These are phyloP conservation scores for Xerocomellus chrysenteron DNA, from an alignment of 768 basidiomycete species.

Conservation along the genomic window DNA sequence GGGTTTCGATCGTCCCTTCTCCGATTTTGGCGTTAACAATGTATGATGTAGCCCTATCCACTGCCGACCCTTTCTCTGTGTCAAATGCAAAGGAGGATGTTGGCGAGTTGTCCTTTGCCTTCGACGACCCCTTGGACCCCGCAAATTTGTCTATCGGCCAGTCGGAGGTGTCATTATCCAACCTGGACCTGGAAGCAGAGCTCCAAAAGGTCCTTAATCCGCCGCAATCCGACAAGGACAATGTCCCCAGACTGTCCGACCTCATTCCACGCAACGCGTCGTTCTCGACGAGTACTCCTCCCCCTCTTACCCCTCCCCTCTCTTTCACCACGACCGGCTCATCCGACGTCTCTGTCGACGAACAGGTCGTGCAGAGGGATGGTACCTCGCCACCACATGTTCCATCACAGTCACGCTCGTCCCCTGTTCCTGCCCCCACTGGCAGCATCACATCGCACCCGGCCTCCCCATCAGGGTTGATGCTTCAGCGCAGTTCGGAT, in stretches of 20 bases:
- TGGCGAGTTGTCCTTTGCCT: slow-evolving; percentile 26
- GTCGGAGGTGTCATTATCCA: slow-evolving; percentile 37
- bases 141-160: slow-evolving; percentile 36
- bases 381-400: neutral
- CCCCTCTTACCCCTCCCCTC: slow-evolving; percentile 19
- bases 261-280: slow-evolving; percentile 22
- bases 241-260: slow-evolving; percentile 24
- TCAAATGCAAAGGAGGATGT: slow-evolving; percentile 26
- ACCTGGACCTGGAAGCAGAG: slow-evolving; percentile 33
- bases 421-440: neutral
- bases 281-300: slow-evolving; percentile 31
- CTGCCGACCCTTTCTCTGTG: slow-evolving; percentile 22
- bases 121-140: slow-evolving; percentile 30
- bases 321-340: slow-evolving; percentile 20
- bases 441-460: neutral
- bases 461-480: slow-evolving; percentile 8
- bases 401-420: slow-evolving; percentile 2
- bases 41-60: slow-evolving; percentile 8
- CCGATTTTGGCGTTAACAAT: neutral
- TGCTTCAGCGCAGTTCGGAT: slow-evolving; percentile 14
- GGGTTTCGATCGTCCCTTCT: slow-evolving; percentile 2
- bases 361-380: slow-evolving; percentile 9
- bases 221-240: slow-evolving; percentile 8
- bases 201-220: slow-evolving; percentile 23
- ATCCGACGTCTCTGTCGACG: slow-evolving; percentile 14